A percentile compares a stretch with the other conserved stretches of the same genome.
phyloP scores from a whole-genome alignment of 768 basidiomycete genomes.

The Hemileccinum impolitum region DNA sequence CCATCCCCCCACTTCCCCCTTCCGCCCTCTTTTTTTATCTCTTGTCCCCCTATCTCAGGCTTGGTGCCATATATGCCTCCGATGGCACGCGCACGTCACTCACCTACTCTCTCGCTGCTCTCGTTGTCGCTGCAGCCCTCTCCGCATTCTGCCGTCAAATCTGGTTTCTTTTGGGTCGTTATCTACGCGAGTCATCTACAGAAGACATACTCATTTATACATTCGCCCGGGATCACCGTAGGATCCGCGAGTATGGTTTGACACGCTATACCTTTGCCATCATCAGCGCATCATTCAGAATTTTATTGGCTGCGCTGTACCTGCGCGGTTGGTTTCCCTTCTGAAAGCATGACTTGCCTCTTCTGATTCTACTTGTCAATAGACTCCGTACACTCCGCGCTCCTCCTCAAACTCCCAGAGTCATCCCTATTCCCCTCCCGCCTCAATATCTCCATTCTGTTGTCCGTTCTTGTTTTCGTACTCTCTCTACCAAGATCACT shows the following conservation, averaged over 20 bases:
- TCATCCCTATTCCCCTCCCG: slow-evolving; percentile 34
- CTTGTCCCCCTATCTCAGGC: slow-evolving; percentile 62
- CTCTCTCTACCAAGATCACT: slow-evolving; percentile 56
- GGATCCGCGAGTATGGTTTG: slow-evolving; percentile 42
- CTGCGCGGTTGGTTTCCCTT: slow-evolving; percentile 52
- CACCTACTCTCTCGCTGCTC: slow-evolving; percentile 45
- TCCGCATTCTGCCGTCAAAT: slow-evolving; percentile 63
- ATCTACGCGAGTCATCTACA: slow-evolving; percentile 59
- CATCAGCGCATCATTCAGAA: slow-evolving; percentile 42
- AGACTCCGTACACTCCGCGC: slow-evolving; percentile 55
- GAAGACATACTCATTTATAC: slow-evolving; percentile 65
- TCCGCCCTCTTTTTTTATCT: slow-evolving; percentile 65
- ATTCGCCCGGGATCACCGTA: slow-evolving; percentile 54
- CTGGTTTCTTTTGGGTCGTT: slow-evolving; percentile 76
- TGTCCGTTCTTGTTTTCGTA: slow-evolving; percentile 45
- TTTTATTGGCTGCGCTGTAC: slow-evolving; percentile 59
- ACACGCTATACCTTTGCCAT: slow-evolving; percentile 45
- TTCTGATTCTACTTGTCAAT: slow-evolving; percentile 12
- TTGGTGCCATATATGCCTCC: slow-evolving; percentile 65
- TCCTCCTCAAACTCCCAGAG: slow-evolving; percentile 45
- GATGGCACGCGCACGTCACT: slow-evolving; percentile 43
- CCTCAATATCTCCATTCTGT: slow-evolving; percentile 37
- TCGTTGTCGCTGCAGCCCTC: slow-evolving; percentile 53
- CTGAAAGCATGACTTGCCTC: background rate
- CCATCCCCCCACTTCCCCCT: slow-evolving; percentile 51